These are phyloP conservation scores for Candida cerambycidarum DNA, from an alignment of 805 yeast genomes.

Conservation along the genomic window DNA sequence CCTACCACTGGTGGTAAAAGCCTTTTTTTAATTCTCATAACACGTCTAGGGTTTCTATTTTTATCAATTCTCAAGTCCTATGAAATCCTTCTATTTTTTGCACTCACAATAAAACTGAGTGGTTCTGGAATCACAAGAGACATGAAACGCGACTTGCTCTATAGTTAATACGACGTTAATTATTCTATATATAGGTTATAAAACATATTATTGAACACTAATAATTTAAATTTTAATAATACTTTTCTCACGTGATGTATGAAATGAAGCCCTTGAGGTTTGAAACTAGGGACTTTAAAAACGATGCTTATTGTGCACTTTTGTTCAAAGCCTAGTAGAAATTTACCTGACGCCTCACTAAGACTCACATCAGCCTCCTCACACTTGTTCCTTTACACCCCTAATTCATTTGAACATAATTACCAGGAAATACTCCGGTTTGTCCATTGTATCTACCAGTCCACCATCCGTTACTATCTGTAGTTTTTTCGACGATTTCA, in stretches of 20 bases:
- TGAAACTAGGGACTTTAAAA: too few relatives aligned
- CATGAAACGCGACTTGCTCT: slow-evolving; percentile 2
- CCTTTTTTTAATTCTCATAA: background rate
- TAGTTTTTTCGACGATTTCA: slow-evolving; percentile 76
- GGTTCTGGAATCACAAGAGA: slow-evolving; percentile 5
- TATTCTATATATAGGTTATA: too few relatives aligned
- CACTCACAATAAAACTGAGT: background rate
- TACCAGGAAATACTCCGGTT: slow-evolving; percentile 94
- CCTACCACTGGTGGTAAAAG: too few relatives aligned
- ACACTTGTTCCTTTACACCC: too few relatives aligned
- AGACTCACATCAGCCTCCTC: too few relatives aligned
- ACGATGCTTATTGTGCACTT: too few relatives aligned
- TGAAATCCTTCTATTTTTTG: background rate
- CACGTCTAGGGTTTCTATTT: background rate
- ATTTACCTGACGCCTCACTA: too few relatives aligned
- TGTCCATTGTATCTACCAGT: slow-evolving; percentile 83
- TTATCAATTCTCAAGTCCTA: background rate
- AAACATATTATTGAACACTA: too few relatives aligned
- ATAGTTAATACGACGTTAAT: background rate
- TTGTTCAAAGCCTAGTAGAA: too few relatives aligned
- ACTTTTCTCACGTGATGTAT: too few relatives aligned
- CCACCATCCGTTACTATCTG: slow-evolving; percentile 97
- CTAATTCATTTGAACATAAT: slow-evolving; percentile 76
- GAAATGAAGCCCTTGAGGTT: too few relatives aligned
- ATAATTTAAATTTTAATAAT: too few relatives aligned